A percentile compares a stretch with the other conserved stretches of the same genome.
phyloP scores from a whole-genome alignment of 2,329 filamentous ascomycete species.

The Talaromyces verruculosus region DNA sequence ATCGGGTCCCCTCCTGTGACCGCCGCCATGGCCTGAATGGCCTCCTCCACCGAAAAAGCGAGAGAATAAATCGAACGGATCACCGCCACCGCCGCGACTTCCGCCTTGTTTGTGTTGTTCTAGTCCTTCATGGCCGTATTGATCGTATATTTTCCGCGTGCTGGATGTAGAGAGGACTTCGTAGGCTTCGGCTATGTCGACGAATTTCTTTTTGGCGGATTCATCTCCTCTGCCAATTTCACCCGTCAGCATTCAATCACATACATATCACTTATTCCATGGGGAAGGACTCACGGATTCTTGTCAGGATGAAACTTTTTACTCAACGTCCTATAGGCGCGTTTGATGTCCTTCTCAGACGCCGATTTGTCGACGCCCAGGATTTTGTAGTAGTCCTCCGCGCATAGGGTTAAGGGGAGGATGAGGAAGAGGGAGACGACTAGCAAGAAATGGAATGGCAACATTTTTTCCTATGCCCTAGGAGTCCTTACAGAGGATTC shows the following conservation, averaged over 20 bases:
- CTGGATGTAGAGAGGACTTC: slow-evolving; percentile 80
- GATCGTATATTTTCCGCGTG: slow-evolving; percentile 81
- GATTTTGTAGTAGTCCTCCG: slow-evolving; percentile 61
- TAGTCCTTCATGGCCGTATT: slow-evolving; percentile 87
- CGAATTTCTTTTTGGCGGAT: slow-evolving; percentile 83
- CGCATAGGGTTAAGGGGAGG: slow-evolving; percentile 41
- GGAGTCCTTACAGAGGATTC: background rate
- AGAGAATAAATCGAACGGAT: slow-evolving; percentile 94
- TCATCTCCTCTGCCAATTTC: slow-evolving; percentile 64
- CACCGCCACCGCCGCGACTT: slow-evolving; percentile 59
- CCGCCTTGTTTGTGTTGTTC: slow-evolving; percentile 73
- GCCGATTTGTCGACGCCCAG: slow-evolving; percentile 78
- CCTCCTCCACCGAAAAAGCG: slow-evolving; percentile 93
- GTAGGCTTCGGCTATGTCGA: slow-evolving; percentile 92
- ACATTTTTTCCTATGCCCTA: slow-evolving; percentile 27
- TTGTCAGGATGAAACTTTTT: slow-evolving; percentile 98
- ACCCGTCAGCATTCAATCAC: background rate
- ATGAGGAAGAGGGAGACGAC: slow-evolving; percentile 35
- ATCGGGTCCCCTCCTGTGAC: slow-evolving; percentile 78
- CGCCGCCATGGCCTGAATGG: slow-evolving; percentile 71
- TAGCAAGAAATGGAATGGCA: slow-evolving; percentile 34
- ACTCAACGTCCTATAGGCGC: slow-evolving; percentile 84
- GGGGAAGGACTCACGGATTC: slow-evolving; percentile 71
- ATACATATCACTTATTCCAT: background rate
- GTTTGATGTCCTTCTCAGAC: slow-evolving; percentile 85